phyloP scores from a whole-genome alignment of 2,329 filamentous ascomycete species.

The Beauveria brongniartii region DNA sequence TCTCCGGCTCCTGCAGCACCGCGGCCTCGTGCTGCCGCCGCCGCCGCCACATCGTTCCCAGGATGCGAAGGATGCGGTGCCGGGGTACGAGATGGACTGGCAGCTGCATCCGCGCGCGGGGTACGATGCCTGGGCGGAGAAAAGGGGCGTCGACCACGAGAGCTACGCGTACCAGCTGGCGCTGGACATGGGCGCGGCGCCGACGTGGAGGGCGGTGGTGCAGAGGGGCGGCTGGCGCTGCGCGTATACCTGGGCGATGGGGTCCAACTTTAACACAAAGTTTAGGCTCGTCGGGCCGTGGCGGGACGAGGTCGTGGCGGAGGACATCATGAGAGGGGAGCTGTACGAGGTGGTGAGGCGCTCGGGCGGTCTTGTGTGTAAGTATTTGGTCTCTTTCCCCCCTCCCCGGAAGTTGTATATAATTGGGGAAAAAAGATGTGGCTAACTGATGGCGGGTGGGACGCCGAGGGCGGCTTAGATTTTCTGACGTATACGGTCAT shows the following conservation, averaged over 20 bases:
- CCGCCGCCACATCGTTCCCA: not conserved
- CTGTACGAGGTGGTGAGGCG: conserved; percentile 31
- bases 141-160: conserved; percentile 40
- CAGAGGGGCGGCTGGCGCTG: conserved; percentile 29
- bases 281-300: conserved; percentile 39
- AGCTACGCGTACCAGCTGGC: conserved; percentile 42
- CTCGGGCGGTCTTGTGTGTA: conserved; percentile 29
- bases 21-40: conserved; percentile 17
- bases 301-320: conserved; percentile 28
- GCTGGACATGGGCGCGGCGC: conserved; percentile 37
- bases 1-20: conserved; percentile 27
- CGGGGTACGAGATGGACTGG: conserved; percentile 32
- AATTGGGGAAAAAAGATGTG: not conserved
- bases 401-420: not conserved
- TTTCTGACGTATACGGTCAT: conserved; percentile 28
- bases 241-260: conserved; percentile 38
- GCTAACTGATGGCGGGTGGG: not conserved
- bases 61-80: conserved; percentile 16
- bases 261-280: conserved; percentile 41
- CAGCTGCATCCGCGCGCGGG: conserved; percentile 26
- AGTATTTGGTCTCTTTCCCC: conserved; percentile 16
- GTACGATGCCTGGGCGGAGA: conserved; percentile 26
- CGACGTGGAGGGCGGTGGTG: conserved; percentile 27
- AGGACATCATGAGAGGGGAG: conserved; percentile 32
- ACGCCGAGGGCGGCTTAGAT: conserved; percentile 17